A percentile compares a stretch with the other conserved stretches of the same genome.
phyloP scores from a whole-genome alignment of 2,329 filamentous ascomycete genomes.

The Zopfia rhizophila region DNA sequence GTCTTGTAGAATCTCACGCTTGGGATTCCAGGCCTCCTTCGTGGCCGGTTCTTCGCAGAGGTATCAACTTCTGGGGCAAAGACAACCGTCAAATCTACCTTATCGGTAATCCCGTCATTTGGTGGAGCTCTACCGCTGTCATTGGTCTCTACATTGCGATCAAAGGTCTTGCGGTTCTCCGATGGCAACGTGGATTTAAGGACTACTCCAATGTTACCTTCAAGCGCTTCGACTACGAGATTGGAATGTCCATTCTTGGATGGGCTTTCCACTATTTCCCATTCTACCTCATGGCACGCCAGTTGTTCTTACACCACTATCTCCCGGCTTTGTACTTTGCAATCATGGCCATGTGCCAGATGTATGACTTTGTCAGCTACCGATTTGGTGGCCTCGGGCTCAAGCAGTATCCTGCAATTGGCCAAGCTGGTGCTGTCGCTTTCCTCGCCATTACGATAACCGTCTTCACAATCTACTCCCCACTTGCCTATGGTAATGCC shows the following conservation, averaged over 20 bases:
- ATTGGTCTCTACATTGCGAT: slow-evolving; percentile 81
- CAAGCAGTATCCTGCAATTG: slow-evolving; percentile 76
- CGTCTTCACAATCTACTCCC: slow-evolving; percentile 86
- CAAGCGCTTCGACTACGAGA: slow-evolving; percentile 98
- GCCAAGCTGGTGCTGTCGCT: slow-evolving; percentile 75
- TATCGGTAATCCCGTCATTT: slow-evolving; percentile 92
- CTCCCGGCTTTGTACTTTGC: slow-evolving; percentile 97
- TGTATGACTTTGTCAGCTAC: slow-evolving; percentile 84
- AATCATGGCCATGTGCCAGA: slow-evolving; percentile 86
- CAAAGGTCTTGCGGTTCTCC: slow-evolving; percentile 86
- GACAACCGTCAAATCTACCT: slow-evolving; percentile 96
- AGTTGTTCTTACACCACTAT: slow-evolving; percentile 98
- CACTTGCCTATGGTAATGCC: slow-evolving; percentile 89
- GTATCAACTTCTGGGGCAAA: slow-evolving; percentile 99
- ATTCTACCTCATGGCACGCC: slow-evolving; percentile 97
- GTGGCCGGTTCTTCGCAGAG: slow-evolving; percentile 90
- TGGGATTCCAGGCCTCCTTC: slow-evolving; percentile 96
- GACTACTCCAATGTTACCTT: slow-evolving; percentile 86
- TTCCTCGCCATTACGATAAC: slow-evolving; percentile 80
- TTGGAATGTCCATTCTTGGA: slow-evolving; percentile 87
- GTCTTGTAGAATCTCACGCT: slow-evolving; percentile 93
- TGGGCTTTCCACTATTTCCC: slow-evolving; percentile 99
- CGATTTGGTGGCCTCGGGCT: slow-evolving; percentile 76
- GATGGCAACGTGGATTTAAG: slow-evolving; percentile 92
- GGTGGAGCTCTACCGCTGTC: slow-evolving; percentile 87